phyloP scores from a whole-genome alignment of 805 yeast genomes.

The Cyberlindnera americana region DNA sequence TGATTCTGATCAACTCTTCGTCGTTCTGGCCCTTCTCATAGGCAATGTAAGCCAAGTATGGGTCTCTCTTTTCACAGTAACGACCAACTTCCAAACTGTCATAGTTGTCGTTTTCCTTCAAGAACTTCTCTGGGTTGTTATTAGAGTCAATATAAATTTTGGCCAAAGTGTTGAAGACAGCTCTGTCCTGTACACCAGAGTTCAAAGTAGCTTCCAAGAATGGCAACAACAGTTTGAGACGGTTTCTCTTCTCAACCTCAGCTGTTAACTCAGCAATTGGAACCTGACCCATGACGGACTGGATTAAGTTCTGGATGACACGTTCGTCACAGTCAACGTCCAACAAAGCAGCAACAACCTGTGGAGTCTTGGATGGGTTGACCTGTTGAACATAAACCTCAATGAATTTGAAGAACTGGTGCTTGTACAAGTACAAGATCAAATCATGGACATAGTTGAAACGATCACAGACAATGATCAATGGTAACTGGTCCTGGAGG shows the following conservation, averaged over 20 bases:
- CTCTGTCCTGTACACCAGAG: slow-evolving; percentile 84
- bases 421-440: slow-evolving; percentile 88
- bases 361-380: slow-evolving; percentile 93
- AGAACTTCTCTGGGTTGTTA: slow-evolving; percentile 95
- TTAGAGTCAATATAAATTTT: slow-evolving; percentile 97
- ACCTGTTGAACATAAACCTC: slow-evolving; percentile 98
- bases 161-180: slow-evolving; percentile 91
- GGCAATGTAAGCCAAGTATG: slow-evolving; percentile 95
- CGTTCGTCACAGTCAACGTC: slow-evolving; percentile 97
- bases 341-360: slow-evolving; percentile 91
- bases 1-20: slow-evolving; percentile 81
- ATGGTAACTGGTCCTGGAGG: slow-evolving; percentile 91
- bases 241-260: slow-evolving; percentile 95
- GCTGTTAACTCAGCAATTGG: slow-evolving; percentile 85
- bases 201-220: slow-evolving; percentile 85
- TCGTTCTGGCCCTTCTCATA: slow-evolving; percentile 95
- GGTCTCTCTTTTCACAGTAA: slow-evolving; percentile 99
- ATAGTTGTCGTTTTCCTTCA: slow-evolving; percentile 84
- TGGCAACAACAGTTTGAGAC: slow-evolving; percentile 87
- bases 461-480: slow-evolving; percentile 94
- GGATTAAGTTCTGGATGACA: slow-evolving; percentile 74
- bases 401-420: slow-evolving; percentile 92
- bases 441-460: slow-evolving; percentile 89
- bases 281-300: slow-evolving; percentile 89
- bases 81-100: slow-evolving; percentile 95